Percentiles rank a stretch among this genome's conserved stretches.
Conservation (phyloP, 805 yeast species). For the Starmerella kuoi region DNA sequence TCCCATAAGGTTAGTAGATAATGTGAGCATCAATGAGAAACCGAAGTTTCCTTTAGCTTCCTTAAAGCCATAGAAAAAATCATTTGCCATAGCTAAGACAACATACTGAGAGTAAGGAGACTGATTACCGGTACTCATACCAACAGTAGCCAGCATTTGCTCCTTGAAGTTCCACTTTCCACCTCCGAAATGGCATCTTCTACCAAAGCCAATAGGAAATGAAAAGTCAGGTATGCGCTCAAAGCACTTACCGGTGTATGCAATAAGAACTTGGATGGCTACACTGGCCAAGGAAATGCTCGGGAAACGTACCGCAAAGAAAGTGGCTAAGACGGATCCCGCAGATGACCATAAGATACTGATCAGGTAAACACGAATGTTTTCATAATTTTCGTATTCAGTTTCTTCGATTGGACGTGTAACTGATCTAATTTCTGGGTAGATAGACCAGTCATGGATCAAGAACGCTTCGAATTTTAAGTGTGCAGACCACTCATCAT, state of each 20-base stretch:
- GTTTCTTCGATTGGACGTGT: slow-evolving; percentile 41
- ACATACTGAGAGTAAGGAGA: slow-evolving; percentile 26
- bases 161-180: slow-evolving; percentile 35
- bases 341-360: slow-evolving; percentile 41
- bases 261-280: slow-evolving; percentile 48
- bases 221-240: slow-evolving; percentile 21
- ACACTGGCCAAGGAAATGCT: slow-evolving; percentile 37
- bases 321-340: slow-evolving; percentile 46
- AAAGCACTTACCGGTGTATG: slow-evolving; percentile 43
- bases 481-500: slow-evolving; percentile 22
- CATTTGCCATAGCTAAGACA: slow-evolving; percentile 27
- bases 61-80: slow-evolving; percentile 21
- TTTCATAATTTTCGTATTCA: slow-evolving; percentile 36
- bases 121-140: slow-evolving; percentile 23
- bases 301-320: slow-evolving; percentile 50
- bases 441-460: slow-evolving; percentile 38
- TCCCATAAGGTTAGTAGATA: slow-evolving; percentile 52
- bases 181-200: slow-evolving; percentile 35
- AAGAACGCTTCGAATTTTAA: slow-evolving; percentile 36
- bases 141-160: slow-evolving; percentile 36
- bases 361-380: slow-evolving; percentile 41
- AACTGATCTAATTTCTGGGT: slow-evolving; percentile 49
- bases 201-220: slow-evolving; percentile 13
- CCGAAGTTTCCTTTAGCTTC: slow-evolving; percentile 31
- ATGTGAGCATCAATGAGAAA: slow-evolving; percentile 41